Evolutionary conservation across 164 flowering plant species (phyloP), one percentile per base, ranked within the genome.

Genomic region (Nymphaea thermarum): DNA sequence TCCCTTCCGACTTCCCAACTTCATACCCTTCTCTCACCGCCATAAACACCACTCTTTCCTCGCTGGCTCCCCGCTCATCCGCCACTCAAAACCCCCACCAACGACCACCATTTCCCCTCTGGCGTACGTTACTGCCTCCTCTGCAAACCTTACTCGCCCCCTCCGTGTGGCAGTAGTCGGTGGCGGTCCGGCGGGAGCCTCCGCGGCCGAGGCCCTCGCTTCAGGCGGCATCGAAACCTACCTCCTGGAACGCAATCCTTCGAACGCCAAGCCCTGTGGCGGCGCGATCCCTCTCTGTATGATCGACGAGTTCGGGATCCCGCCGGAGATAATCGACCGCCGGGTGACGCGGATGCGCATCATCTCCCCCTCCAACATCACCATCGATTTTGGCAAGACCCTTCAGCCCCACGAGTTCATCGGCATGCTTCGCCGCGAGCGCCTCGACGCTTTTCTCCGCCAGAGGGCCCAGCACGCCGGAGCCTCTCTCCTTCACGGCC

Each of bases 171-270:
- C 95, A 5, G 91, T 89, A 15, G 80, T 87, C 14, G 95, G 97
- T n/a, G 97, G 93, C 16, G 97, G 97, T 15, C 97, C 97, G 0
- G 86, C 93, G 6, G 97, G 94, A 0, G 80, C 94, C 68, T 86
- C 85, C 12, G 89, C 96, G 5, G 96, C 96, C 3, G 96, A 87
- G 60, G 78, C 83, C 7, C 80, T 90, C 3, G 86, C 91, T 3
- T 62, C 81, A 2, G 91, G 87, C 11, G 94, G 94, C 14, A 66
- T 91, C 65, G 87, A 88, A 75, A 91, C 94, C 0, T 87, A 80
- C 76, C 82, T 88, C 68, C 82, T 90, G 69, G 97, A 91, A 64
- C 89, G 94, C 42, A 80, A 72, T 71, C 83, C 87, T 0, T 66
- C 78, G 42, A 73, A 81, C 10, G 77, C 91, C 47, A 90, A 90